Evolutionary conservation across 2,329 filamentous ascomycete genomes (phyloP).

Genomic region (Cordyceps cateniannulata): DNA sequence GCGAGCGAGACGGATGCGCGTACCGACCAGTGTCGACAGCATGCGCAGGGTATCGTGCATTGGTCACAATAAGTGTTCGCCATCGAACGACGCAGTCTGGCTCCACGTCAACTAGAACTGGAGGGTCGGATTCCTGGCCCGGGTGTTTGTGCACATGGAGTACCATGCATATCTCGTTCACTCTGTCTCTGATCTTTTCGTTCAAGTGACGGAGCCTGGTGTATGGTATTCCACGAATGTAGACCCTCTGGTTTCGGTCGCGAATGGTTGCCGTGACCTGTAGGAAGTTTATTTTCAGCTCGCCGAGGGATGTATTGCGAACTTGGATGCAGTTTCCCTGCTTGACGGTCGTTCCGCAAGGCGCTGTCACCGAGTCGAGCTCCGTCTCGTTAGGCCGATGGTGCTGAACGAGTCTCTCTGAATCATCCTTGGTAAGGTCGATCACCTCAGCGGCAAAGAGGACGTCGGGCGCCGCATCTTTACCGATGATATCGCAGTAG

Average conservation of each 20-base stretch:
- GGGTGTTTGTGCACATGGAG: conserved; percentile 31
- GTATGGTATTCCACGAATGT: conserved; percentile 34
- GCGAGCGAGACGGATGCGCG: conserved; percentile 10
- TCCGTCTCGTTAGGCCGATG: conserved; percentile 20
- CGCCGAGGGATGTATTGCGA: conserved; percentile 16
- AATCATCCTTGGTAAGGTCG: conserved; percentile 27
- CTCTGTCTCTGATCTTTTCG: conserved; percentile 31
- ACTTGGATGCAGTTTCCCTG: conserved; percentile 26
- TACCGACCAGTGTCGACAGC: conserved; percentile 21
- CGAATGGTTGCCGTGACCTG: conserved; percentile 37
- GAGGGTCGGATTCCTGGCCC: conserved; percentile 28
- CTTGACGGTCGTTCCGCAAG: conserved; percentile 14
- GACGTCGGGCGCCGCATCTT: neutral
- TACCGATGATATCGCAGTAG: neutral
- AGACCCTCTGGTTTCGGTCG: conserved; percentile 16
- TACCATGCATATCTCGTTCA: conserved; percentile 38
- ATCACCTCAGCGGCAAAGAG: conserved; percentile 23
- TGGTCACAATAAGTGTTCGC: conserved; percentile 47
- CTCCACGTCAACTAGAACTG: conserved; percentile 37
- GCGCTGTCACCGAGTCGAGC: conserved; percentile 16
- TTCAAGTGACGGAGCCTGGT: conserved; percentile 27
- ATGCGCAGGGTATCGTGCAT: conserved; percentile 39
- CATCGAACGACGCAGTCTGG: conserved; percentile 31
- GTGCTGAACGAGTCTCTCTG: conserved; percentile 6
- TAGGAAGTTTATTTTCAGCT: conserved; percentile 29